A percentile compares a stretch with the other conserved stretches of the same genome.
Conservation (phyloP, 371 early-diverging fungal genomes). For the Rhizopus arrhizus region DNA sequence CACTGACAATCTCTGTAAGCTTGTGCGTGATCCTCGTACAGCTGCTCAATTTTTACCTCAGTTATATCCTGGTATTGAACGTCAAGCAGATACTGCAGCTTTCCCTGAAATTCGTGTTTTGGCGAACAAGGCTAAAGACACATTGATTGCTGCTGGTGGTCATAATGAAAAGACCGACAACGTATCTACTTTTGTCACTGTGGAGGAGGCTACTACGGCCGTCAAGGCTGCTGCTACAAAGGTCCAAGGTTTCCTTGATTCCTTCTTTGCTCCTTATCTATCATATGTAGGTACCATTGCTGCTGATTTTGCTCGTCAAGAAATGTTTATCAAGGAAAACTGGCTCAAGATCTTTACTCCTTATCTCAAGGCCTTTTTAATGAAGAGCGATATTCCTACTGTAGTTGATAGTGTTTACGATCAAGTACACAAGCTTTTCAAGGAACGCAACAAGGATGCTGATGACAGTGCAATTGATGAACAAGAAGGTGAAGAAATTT, state of each 20-base stretch:
- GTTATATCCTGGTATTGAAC: slow-evolving; percentile 67
- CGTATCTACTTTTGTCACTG: slow-evolving; percentile 35
- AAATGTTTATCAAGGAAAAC: slow-evolving; percentile 51
- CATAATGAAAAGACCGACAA: slow-evolving; percentile 33
- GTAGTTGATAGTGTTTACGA: slow-evolving; percentile 39
- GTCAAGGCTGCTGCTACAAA: slow-evolving; percentile 51
- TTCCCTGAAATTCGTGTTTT: slow-evolving; percentile 66
- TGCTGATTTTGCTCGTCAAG: slow-evolving; percentile 57
- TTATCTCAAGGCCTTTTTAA: slow-evolving; percentile 51
- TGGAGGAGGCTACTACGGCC: slow-evolving; percentile 45
- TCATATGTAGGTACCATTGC: slow-evolving; percentile 51
- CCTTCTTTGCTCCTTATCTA: slow-evolving; percentile 53
- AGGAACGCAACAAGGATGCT: slow-evolving; percentile 48
- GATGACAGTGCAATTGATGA: slow-evolving; percentile 51
- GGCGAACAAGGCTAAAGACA: slow-evolving; percentile 59
- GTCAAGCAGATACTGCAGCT: slow-evolving; percentile 62
- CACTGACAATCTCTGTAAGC: slow-evolving; percentile 64
- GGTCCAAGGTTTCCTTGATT: slow-evolving; percentile 58
- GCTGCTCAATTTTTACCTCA: slow-evolving; percentile 69
- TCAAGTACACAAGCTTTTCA: slow-evolving; percentile 47
- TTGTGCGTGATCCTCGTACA: slow-evolving; percentile 65
- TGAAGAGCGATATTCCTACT: slow-evolving; percentile 41
- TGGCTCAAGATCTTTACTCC: slow-evolving; percentile 48
- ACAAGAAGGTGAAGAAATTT: slow-evolving; percentile 71
- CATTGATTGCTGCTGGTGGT: slow-evolving; percentile 63